Evolutionary conservation across 805 yeast species (phyloP), one percentile per base, ranked within the genome.

Genomic region (Naumovozyma baii): DNA sequence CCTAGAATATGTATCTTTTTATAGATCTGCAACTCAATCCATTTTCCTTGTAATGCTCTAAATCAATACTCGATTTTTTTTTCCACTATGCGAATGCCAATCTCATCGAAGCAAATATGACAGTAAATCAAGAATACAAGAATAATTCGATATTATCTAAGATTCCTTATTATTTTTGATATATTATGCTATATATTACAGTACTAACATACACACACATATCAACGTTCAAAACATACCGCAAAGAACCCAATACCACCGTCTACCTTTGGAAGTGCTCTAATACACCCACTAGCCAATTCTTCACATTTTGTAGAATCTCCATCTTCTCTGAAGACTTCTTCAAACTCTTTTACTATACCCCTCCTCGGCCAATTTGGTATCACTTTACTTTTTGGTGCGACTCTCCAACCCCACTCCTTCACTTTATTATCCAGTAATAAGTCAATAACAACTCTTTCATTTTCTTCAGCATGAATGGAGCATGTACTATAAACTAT

Each of bases 181-280:
- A n/a, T n/a, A n/a, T n/a, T n/a, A n/a, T n/a, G n/a, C n/a, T n/a
- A n/a, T n/a, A n/a, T n/a, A n/a, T n/a, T n/a, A n/a, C n/a, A n/a
- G n/a, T n/a, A n/a, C n/a, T n/a, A n/a, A n/a, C n/a, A n/a, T n/a
- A n/a, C n/a, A n/a, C n/a, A n/a, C n/a, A n/a, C n/a, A n/a, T n/a
- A 32, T 16, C 33, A 2, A 5, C 82, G 70, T 46, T 83, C 83
- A 57, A 92, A 90, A 41, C 92, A 80, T 1, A 88, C 97, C 0
- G 96, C 97, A 62, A 92, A 92, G 57, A 92, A 92, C 0, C 99
- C 99, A 51, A 92, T 92, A n/a, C 98, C 98, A 22, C 97, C 98
- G 58, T 92, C 98, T 33, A 73, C 81, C 45, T 76, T 80, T 1
- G 96, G 95, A 33, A 78, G 63, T 0, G 88, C 82, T 48, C 99